Evolutionary conservation across 805 yeast genomes (phyloP).

Genomic region (Lipomyces kockii): DNA sequence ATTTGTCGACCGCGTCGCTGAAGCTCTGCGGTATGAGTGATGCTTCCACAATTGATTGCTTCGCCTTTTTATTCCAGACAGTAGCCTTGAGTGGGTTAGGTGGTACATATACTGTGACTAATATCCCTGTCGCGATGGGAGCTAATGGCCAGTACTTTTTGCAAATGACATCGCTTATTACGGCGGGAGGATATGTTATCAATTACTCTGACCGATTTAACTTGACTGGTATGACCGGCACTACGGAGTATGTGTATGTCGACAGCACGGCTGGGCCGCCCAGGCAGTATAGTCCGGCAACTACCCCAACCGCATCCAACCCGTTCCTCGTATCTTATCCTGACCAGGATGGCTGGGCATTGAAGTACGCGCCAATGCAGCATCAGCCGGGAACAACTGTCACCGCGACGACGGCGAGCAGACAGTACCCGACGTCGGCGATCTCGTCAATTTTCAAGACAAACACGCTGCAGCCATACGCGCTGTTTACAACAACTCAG

Average conservation of each 20-base stretch:
- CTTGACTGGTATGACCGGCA: conserved; percentile 74
- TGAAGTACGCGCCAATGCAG: conserved; percentile 93
- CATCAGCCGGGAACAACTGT: conserved; percentile 75
- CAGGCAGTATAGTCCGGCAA: conserved; percentile 48
- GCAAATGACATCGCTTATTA: conserved; percentile 62
- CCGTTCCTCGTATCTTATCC: conserved; percentile 76
- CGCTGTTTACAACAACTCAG: conserved; percentile 73
- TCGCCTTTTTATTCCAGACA: conserved; percentile 46
- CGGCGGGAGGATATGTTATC: conserved; percentile 55
- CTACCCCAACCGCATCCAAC: conserved; percentile 49
- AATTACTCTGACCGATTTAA: conserved; percentile 71
- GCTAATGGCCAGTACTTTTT: conserved; percentile 72
- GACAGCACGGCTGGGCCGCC: conserved; percentile 52
- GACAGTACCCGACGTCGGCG: conserved; percentile 68
- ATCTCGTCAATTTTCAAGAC: conserved; percentile 57
- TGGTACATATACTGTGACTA: conserved; percentile 47
- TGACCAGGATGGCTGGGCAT: conserved; percentile 69
- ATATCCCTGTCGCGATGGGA: conserved; percentile 49
- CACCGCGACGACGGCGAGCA: conserved; percentile 66
- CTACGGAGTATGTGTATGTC: conserved; percentile 49
- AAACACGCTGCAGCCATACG: conserved; percentile 50
- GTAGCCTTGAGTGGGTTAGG: conserved; percentile 44
- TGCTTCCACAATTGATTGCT: conserved; percentile 47
- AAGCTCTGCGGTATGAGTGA: conserved; percentile 68
- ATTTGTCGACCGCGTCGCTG: conserved; percentile 55